Evolutionary conservation across 2,329 filamentous ascomycete genomes (phyloP), one percentile per base, ranked within the genome.

Genomic region (Hypocreales sp.): DNA sequence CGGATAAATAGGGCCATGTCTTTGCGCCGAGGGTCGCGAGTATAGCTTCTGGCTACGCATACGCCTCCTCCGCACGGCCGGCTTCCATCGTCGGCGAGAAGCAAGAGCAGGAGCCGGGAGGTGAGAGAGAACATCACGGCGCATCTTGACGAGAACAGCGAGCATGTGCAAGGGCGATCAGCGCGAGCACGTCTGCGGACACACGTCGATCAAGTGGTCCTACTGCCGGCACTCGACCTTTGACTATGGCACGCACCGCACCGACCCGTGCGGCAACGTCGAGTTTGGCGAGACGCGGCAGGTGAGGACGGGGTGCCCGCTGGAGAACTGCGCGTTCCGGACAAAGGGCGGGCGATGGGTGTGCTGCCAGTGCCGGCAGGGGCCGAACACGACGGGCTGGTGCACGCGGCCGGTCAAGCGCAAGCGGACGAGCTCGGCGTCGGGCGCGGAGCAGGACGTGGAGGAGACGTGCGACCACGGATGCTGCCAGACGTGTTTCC

Each of bases 371-470:
- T 71, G 66, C 37, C 48, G 56, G 3, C 51, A 60, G 21, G 61
- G 61, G 0, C 60, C 63, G 12, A 69, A 71, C 39, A 55, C 45
- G 2, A 49, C 55, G 32, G 66, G 64, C 6, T 70, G 64, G 64
- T 71, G 66, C 40, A 54, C 50, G 8, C 56, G 54, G 35, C 44
- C 48, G 9, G 45, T 41, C 20, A 38, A 36, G 17, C 45, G 43
- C 21, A 38, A 46, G 35, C 31, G 45, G 13, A 56, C n/a, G n/a
- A n/a, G n/a, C n/a, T n/a, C n/a, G n/a, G n/a, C n/a, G n/a, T n/a
- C n/a, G n/a, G n/a, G n/a, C n/a, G n/a, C n/a, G n/a, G n/a, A n/a
- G n/a, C n/a, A 60, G 29, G 40, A 48, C 13, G 42, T 54, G 25
- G 48, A 58, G 29, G 46, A 46, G 15, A 50, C 53, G 2, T 70